Evolutionary conservation across 371 early-diverging fungal genomes (phyloP).

Genomic region (Mortierella sp.): DNA sequence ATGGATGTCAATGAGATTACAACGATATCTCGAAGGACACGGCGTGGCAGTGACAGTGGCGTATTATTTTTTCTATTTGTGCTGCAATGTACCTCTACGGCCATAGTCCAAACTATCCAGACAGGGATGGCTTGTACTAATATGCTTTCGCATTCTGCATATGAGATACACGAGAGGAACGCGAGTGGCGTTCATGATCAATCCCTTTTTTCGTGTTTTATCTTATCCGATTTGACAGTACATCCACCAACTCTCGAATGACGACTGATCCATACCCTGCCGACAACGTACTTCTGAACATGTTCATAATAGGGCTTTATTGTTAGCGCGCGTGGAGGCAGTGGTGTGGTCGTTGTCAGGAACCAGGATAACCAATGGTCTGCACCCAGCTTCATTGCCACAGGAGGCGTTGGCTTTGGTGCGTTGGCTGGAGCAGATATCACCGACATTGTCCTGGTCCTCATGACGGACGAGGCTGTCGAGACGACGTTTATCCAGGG

Average conservation of each 20-base stretch:
- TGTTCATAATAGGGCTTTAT: slow-evolving; percentile 45
- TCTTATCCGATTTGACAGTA: no score
- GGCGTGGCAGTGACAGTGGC: slow-evolving; percentile 3
- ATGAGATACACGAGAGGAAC: no score
- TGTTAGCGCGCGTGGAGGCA: slow-evolving; percentile 58
- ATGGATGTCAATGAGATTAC: no score
- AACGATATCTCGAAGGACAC: no score
- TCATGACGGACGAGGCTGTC: slow-evolving; percentile 87
- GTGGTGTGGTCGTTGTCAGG: slow-evolving; percentile 51
- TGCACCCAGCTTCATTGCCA: slow-evolving; percentile 70
- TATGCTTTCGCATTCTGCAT: no score
- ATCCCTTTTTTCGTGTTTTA: not conserved
- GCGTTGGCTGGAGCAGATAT: slow-evolving; percentile 88
- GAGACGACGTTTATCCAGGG: slow-evolving; percentile 64
- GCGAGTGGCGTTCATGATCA: no score
- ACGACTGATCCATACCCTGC: no score
- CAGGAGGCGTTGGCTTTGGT: slow-evolving; percentile 80
- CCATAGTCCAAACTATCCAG: not conserved
- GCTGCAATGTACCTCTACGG: not conserved
- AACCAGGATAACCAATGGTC: slow-evolving; percentile 64
- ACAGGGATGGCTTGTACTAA: not conserved
- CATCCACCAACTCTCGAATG: no score
- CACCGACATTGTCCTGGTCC: slow-evolving; percentile 82
- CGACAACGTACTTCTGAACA: not conserved
- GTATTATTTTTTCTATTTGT: not conserved